A percentile compares a stretch with the other conserved stretches of the same genome.
Evolutionary conservation across 768 basidiomycete species (phyloP).

Genomic region (Trametes meyenii): DNA sequence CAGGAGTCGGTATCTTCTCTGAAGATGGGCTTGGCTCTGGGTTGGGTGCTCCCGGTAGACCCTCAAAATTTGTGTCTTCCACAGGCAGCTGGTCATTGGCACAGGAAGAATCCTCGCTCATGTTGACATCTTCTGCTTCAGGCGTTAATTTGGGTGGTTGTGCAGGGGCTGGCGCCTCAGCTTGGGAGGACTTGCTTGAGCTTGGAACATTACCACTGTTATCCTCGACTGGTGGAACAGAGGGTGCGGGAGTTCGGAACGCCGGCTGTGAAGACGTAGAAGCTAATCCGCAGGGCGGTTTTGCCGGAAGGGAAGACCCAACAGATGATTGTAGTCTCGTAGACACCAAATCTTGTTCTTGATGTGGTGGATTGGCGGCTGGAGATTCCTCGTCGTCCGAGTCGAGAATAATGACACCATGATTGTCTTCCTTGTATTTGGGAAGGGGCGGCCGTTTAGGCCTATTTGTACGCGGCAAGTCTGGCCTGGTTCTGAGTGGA

Average conservation of each 20-base stretch:
- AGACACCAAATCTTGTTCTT: too few species aligned
- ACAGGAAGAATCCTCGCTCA: not conserved
- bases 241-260: not conserved
- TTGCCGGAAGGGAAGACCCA: too few species aligned
- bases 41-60: not conserved
- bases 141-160: not conserved
- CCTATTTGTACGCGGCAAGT: conserved; percentile 1
- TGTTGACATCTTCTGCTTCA: not conserved
- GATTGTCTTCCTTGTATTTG: conserved; percentile 8
- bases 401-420: conserved; percentile 2
- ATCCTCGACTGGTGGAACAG: not conserved
- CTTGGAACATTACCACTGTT: not conserved
- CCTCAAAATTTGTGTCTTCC: not conserved
- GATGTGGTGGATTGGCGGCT: too few species aligned
- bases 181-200: not conserved
- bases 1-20: not conserved
- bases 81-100: not conserved
- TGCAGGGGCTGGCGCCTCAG: not conserved
- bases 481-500: not conserved
- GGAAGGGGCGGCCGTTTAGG: not conserved
- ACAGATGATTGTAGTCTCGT: too few species aligned
- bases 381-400: conserved; percentile 1
- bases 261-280: not conserved
- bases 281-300: not conserved
- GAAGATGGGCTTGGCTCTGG: not conserved